Percentiles rank a stretch among this genome's conserved stretches.
Evolutionary conservation across 306 rosid genomes (phyloP).

Genomic region (Betula pendula): DNA sequence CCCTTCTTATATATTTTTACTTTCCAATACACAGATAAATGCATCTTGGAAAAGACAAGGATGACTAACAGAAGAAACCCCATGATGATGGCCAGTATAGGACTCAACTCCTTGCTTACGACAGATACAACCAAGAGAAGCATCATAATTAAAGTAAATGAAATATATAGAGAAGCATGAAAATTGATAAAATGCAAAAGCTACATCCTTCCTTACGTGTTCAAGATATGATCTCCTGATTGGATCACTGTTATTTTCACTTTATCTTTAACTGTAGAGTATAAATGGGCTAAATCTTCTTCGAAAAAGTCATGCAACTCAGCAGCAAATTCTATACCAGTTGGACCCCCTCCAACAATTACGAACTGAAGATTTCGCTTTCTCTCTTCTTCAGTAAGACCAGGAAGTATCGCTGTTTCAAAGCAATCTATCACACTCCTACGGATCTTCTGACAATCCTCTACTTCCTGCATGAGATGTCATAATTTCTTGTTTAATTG

Average conservation of each 20-base stretch:
- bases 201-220: slow-evolving; percentile 54
- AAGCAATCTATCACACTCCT: slow-evolving; percentile 85
- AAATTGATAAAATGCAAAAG: slow-evolving; percentile 13
- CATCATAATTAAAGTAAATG: not conserved
- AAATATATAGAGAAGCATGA: slow-evolving; percentile 1
- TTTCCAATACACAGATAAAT: not conserved
- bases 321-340: slow-evolving; percentile 97
- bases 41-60: not conserved
- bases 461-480: slow-evolving; percentile 67
- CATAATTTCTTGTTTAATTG: slow-evolving; percentile 16
- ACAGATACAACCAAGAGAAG: not conserved
- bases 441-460: slow-evolving; percentile 90
- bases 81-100: not conserved
- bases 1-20: not conserved
- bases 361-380: slow-evolving; percentile 89
- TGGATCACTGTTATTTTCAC: slow-evolving; percentile 87
- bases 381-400: slow-evolving; percentile 68
- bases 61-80: not conserved
- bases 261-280: slow-evolving; percentile 65
- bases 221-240: slow-evolving; percentile 98
- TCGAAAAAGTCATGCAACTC: slow-evolving; percentile 85
- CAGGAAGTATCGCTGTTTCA: slow-evolving; percentile 85
- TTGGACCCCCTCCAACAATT: slow-evolving; percentile 98
- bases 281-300: slow-evolving; percentile 75
- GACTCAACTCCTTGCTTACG: not conserved